These are phyloP conservation scores for Geoglossum glabrum DNA, from an alignment of 495 filamentous ascomycete species.

Conservation along the genomic window DNA sequence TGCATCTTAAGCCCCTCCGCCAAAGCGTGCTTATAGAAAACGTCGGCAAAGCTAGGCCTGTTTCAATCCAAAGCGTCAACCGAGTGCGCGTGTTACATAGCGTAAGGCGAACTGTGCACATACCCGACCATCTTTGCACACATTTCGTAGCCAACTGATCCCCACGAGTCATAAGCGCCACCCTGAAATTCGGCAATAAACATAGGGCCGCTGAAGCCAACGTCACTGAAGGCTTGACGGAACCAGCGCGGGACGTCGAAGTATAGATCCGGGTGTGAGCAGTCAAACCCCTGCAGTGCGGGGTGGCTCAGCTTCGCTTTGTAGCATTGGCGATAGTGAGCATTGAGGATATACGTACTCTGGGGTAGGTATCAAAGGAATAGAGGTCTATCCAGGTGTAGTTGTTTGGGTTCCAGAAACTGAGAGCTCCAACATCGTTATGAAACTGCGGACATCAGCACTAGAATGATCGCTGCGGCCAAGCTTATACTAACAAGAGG, in stretches of 20 bases:
- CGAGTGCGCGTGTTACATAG: not conserved
- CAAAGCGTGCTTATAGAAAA: conserved; percentile 15
- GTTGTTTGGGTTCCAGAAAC: conserved; percentile 10
- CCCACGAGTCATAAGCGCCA: conserved; percentile 13
- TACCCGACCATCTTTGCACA: conserved; percentile 14
- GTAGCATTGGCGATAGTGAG: no score
- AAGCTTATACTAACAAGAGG: conserved; percentile 1
- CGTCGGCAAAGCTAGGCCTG: conserved; percentile 13
- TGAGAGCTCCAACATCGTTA: conserved; percentile 10
- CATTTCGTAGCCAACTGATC: conserved; percentile 10
- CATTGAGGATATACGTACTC: not conserved
- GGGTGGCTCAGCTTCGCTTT: not conserved
- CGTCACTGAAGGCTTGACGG: conserved; percentile 8
- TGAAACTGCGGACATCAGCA: conserved; percentile 3
- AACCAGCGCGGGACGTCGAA: conserved; percentile 12
- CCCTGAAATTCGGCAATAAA: conserved; percentile 14
- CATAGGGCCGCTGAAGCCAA: conserved; percentile 7
- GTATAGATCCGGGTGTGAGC: conserved; percentile 9
- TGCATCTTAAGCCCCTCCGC: conserved; percentile 12
- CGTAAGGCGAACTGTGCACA: not conserved
- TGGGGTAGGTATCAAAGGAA: conserved; percentile 12
- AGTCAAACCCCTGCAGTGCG: conserved; percentile 8
- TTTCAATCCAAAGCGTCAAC: not conserved
- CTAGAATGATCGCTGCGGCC: not conserved
- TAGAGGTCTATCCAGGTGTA: conserved; percentile 13